Percentiles rank a stretch among this genome's conserved stretches.
phyloP scores from a whole-genome alignment of 495 filamentous ascomycete genomes.

The Xylaria palmicola region DNA sequence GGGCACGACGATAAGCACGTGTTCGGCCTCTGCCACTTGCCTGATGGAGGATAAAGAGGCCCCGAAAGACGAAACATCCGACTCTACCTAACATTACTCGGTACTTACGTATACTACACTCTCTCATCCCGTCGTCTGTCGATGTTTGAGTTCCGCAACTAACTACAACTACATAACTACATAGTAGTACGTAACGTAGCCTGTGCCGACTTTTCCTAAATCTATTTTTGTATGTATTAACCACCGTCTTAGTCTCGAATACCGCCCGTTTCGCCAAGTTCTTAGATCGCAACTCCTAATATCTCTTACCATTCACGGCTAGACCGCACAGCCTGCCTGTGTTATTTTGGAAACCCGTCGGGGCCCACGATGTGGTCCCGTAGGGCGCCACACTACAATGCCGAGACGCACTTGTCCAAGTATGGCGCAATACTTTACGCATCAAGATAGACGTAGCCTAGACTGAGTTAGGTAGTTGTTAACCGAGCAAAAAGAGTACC shows the following conservation, averaged over 20 bases:
- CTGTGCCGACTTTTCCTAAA: neutral
- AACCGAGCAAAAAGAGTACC: too few species aligned
- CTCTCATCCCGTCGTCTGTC: neutral
- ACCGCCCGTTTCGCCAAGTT: neutral
- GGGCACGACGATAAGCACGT: slow-evolving; percentile 3
- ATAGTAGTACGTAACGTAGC: too few species aligned
- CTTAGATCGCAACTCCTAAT: neutral
- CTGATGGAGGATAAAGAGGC: neutral
- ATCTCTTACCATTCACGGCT: neutral
- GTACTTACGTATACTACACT: too few species aligned
- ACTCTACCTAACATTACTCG: too few species aligned
- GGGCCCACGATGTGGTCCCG: neutral
- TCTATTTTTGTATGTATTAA: slow-evolving; percentile 7
- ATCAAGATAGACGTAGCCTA: too few species aligned
- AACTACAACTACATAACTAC: too few species aligned
- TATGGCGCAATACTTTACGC: neutral
- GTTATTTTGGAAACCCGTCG: neutral
- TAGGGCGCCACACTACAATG: too few species aligned
- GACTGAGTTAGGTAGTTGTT: too few species aligned
- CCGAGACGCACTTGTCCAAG: neutral
- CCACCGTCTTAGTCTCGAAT: neutral
- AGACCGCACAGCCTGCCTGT: neutral
- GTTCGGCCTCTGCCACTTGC: neutral
- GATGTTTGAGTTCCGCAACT: neutral
- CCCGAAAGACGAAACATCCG: neutral